phyloP scores from a whole-genome alignment of 768 basidiomycete genomes.

The Cystobasidium onofrii region DNA sequence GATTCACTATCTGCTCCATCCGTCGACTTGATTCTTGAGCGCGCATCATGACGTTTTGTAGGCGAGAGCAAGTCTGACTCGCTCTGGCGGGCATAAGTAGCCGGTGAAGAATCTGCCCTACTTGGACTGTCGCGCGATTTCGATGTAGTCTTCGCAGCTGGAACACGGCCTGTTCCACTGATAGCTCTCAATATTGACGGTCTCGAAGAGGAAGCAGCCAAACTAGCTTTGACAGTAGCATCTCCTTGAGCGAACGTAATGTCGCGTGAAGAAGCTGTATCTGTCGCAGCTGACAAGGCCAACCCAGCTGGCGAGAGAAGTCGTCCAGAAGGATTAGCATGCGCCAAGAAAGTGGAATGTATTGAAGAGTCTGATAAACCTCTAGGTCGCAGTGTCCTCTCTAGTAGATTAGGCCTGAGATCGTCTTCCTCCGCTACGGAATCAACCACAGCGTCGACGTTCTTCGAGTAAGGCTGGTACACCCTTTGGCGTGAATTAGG shows the following conservation, averaged over 20 bases:
- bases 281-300: constrained; percentile 14
- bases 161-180: constrained; percentile 43
- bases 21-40: neutral
- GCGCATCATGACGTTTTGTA: constrained; percentile 7
- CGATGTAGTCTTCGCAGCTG: constrained; percentile 50
- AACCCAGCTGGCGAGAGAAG: constrained; percentile 29
- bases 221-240: neutral
- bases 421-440: constrained; percentile 48
- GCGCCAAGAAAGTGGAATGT: constrained; percentile 65
- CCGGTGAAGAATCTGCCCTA: neutral
- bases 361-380: constrained; percentile 90
- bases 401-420: constrained; percentile 52
- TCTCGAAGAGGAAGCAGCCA: neutral
- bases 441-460: constrained; percentile 73
- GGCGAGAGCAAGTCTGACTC: constrained; percentile 35
- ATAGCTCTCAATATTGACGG: constrained; percentile 8
- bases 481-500: neutral
- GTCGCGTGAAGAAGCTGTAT: neutral
- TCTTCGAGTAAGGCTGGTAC: constrained; percentile 51
- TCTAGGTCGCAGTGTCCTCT: constrained; percentile 63
- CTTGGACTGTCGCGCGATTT: constrained; percentile 56
- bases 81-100: neutral
- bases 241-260: neutral
- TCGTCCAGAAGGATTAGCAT: constrained; percentile 37
- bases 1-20: constrained; percentile 1